Base-by-base conservation (phyloP, 1,284 basidiomycete species). In the Takashimella tepidaria region DNA sequence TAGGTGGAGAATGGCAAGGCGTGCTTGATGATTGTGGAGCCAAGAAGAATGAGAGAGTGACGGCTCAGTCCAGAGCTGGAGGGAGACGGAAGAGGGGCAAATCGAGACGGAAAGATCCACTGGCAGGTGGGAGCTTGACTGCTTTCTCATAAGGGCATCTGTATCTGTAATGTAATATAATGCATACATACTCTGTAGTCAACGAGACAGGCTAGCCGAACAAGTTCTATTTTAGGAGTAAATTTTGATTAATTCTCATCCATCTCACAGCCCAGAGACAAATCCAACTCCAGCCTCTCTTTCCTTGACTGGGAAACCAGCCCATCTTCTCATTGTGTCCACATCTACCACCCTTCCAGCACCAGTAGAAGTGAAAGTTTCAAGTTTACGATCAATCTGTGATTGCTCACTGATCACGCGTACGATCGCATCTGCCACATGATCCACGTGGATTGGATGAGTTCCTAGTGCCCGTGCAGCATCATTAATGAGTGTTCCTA, bases 401-500 rank as follows among this genome's bases (percentile, higher is more conserved):
- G n/a, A 78, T 46, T 74, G 73, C 49, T 74, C 63, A 22, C 68
- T 68, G 41, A 76, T 70, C 41, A 63, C 58, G 44, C 59, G 51
- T 24, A 74, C 41, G 1, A 92, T 83, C 0, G 92, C 91, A 63
- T 87, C 84, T 1, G 88, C 95, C 40, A 98, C 91, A 56, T 95
- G 92, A 66, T 98, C 95, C 23, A 97, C 90, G 69, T 98, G 95
- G 46, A 98, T 84, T 0, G 96, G 92, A 23, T 87, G 89, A 50
- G 87, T 86, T 11, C 82, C 84, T 26, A 97, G 76, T 1, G 89
- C 84, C 37, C 84, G 80, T 25, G 65, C 54, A 85, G 73, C 22
- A 59, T 65, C 59, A 50, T 58, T 59, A 20, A 66, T 41, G 26
- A 59, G 23, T 70, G 68, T 54, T 19, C 43, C 49, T 41, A 80